phyloP scores from a whole-genome alignment of 2,329 filamentous ascomycete species.

The Dendryphion nanum region DNA sequence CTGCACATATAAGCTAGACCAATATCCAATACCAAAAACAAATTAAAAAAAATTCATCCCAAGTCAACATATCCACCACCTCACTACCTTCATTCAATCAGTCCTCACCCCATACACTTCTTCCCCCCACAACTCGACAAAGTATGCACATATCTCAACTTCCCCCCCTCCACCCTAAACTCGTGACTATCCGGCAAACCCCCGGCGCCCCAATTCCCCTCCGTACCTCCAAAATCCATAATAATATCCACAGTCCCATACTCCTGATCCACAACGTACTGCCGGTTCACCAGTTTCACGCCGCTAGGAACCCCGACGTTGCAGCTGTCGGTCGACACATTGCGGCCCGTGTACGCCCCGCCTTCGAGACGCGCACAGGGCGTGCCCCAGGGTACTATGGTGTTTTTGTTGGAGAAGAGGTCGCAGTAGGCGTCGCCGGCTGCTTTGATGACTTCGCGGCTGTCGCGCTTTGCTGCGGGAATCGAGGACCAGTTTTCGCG shows the following conservation, averaged over 20 bases:
- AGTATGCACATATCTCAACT: conserved; percentile 32
- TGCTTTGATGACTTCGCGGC: conserved; percentile 21
- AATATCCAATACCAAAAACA: no score
- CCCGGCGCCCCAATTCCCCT: conserved; percentile 5
- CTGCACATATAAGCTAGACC: no score
- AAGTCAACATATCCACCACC: no score
- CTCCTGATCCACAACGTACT: conserved; percentile 31
- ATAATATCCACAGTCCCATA: conserved; percentile 31
- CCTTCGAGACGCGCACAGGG: conserved; percentile 30
- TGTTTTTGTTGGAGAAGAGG: conserved; percentile 23
- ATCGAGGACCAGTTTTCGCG: conserved; percentile 24
- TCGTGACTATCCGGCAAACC: conserved; percentile 34
- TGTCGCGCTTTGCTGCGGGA: conserved; percentile 14
- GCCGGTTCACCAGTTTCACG: conserved; percentile 24
- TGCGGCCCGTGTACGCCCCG: conserved; percentile 27
- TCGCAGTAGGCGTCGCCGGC: conserved; percentile 30
- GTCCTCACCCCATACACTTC: conserved; percentile 15
- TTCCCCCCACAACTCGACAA: conserved; percentile 23
- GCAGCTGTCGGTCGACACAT: conserved; percentile 19
- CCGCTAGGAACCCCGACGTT: conserved; percentile 29
- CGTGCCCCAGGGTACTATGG: conserved; percentile 25
- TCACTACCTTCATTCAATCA: no score
- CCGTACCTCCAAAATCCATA: conserved; percentile 26
- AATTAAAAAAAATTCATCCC: no score
- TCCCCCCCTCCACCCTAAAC: conserved; percentile 28